Evolutionary conservation across 2,329 filamentous ascomycete species (phyloP).

Genomic region (Paecilomyces niveus): DNA sequence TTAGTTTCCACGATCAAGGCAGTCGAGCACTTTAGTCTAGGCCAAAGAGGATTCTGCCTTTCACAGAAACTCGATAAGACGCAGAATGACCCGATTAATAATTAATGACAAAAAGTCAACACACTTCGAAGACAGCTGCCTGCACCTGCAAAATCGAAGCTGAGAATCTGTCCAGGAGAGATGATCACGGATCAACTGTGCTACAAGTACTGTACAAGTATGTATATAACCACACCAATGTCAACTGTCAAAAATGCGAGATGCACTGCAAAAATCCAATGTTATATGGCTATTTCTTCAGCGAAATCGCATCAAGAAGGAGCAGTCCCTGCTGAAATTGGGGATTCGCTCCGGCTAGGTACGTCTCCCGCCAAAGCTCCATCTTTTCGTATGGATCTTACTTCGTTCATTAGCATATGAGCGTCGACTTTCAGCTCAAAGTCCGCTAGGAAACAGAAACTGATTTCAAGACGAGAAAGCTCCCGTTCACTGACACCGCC

Average conservation of each 20-base stretch:
- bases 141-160: not conserved
- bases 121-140: not conserved
- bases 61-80: not conserved
- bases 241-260: not conserved
- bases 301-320: not conserved
- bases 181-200: not conserved
- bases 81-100: not conserved
- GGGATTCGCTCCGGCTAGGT: not conserved
- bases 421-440: slow-evolving; percentile 67
- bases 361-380: slow-evolving; percentile 1
- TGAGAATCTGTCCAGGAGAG: not conserved
- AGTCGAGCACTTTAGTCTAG: not conserved
- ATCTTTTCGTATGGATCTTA: slow-evolving; percentile 26
- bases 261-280: not conserved
- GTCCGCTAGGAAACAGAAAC: slow-evolving; percentile 77
- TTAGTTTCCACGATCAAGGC: not conserved
- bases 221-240: not conserved
- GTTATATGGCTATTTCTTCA: not conserved
- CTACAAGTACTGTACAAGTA: not conserved
- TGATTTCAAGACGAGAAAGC: slow-evolving; percentile 78
- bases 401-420: slow-evolving; percentile 47
- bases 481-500: slow-evolving; percentile 80
- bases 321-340: slow-evolving; percentile 1
- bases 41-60: not conserved
- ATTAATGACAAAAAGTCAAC: not conserved